These are phyloP conservation scores for Diutina scorzettiae DNA, from an alignment of 1,139 yeast genomes.

Conservation along the genomic window DNA sequence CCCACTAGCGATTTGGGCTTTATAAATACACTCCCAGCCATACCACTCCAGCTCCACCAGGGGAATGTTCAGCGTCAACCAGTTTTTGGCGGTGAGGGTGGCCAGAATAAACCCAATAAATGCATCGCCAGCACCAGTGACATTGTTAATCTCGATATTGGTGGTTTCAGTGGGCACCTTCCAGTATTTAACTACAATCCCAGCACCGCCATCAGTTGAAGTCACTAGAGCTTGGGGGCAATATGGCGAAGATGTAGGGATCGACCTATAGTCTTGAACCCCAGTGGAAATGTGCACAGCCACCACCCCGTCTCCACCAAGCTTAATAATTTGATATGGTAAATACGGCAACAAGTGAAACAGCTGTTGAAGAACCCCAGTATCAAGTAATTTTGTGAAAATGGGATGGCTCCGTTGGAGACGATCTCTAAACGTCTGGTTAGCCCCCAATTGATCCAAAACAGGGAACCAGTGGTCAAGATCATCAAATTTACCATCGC, in stretches of 20 bases:
- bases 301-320: conserved; percentile 56
- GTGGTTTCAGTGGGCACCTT: conserved; percentile 31
- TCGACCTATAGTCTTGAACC: conserved; percentile 16
- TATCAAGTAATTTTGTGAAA: conserved; percentile 16
- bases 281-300: conserved; percentile 24
- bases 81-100: conserved; percentile 8
- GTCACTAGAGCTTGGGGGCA: conserved; percentile 15
- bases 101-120: conserved; percentile 4
- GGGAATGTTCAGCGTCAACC: conserved; percentile 16
- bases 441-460: conserved; percentile 48
- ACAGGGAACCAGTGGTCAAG: conserved; percentile 64
- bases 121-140: conserved; percentile 62
- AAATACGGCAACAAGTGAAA: conserved; percentile 61
- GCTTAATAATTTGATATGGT: conserved; percentile 56
- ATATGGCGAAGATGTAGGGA: conserved; percentile 25
- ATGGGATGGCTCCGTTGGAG: conserved; percentile 18
- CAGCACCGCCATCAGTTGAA: conserved; percentile 19
- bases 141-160: conserved; percentile 28
- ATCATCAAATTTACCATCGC: conserved; percentile 42
- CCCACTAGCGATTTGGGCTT: conserved; percentile 47
- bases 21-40: conserved; percentile 24
- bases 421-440: conserved; percentile 31
- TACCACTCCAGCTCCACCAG: conserved; percentile 21
- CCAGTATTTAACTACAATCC: conserved; percentile 54
- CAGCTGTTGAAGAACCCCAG: conserved; percentile 58